Conservation (phyloP, 2,329 filamentous ascomycete genomes). For the Graphium sp. region DNA sequence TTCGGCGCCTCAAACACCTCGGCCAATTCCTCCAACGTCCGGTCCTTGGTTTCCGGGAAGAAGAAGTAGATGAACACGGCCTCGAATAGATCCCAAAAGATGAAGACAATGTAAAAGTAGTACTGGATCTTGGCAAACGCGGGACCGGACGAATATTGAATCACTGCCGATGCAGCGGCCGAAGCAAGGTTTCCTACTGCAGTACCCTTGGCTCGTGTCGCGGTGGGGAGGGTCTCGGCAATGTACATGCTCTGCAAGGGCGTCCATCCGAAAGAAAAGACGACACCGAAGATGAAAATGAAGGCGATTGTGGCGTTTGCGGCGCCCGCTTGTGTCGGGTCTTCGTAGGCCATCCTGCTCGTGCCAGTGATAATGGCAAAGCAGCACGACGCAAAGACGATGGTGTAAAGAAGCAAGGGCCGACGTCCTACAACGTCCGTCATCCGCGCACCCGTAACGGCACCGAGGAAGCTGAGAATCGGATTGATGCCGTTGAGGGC, state of each 20-base stretch:
- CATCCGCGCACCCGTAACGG: slow-evolving; percentile 34
- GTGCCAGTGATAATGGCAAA: slow-evolving; percentile 31
- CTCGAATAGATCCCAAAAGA: slow-evolving; percentile 26
- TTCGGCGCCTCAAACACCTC: slow-evolving; percentile 29
- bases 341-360: slow-evolving; percentile 21
- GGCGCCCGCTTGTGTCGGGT: slow-evolving; percentile 15
- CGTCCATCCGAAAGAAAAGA: slow-evolving; percentile 33
- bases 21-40: slow-evolving; percentile 34
- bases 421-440: slow-evolving; percentile 41
- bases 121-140: slow-evolving; percentile 24
- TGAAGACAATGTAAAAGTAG: slow-evolving; percentile 26
- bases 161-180: slow-evolving; percentile 17
- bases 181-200: slow-evolving; percentile 24
- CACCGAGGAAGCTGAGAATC: slow-evolving; percentile 29
- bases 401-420: slow-evolving; percentile 29
- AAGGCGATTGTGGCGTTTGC: slow-evolving; percentile 29
- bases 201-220: slow-evolving; percentile 26
- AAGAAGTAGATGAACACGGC: slow-evolving; percentile 28
- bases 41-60: slow-evolving; percentile 28
- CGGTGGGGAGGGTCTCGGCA: slow-evolving; percentile 25
- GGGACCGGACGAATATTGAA: slow-evolving; percentile 25
- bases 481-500: slow-evolving; percentile 35
- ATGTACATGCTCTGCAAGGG: slow-evolving; percentile 28
- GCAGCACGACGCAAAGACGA: slow-evolving; percentile 25
- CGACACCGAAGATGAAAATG: slow-evolving; percentile 33